Conservation (phyloP, 179 eudicot genomes). For the Silene coronaria region DNA sequence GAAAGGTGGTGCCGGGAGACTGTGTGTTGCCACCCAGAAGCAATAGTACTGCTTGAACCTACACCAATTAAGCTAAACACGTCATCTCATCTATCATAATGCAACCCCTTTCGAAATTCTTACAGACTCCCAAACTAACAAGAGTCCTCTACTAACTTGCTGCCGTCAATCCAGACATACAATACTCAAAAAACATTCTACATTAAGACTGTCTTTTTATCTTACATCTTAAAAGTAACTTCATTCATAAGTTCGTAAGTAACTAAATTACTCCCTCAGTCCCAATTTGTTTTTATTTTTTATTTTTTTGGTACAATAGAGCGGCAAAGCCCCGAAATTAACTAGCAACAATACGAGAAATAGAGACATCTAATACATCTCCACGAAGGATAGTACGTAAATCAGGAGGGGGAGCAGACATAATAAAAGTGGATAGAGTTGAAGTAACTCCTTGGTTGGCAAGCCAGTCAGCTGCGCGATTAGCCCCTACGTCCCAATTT, state of each 20-base stretch:
- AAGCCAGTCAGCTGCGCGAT: too few relatives aligned
- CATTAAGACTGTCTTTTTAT: too few relatives aligned
- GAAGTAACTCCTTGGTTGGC: too few relatives aligned
- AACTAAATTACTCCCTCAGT: too few relatives aligned
- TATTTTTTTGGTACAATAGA: neutral
- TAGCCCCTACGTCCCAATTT: too few relatives aligned
- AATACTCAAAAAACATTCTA: too few relatives aligned
- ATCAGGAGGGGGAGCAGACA: neutral
- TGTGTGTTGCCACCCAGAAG: conserved; percentile 44
- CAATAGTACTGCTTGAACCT: conserved; percentile 65
- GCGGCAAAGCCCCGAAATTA: neutral
- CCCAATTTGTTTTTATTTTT: too few relatives aligned
- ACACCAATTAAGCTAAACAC: conserved; percentile 1
- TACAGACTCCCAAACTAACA: neutral
- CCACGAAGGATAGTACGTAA: neutral
- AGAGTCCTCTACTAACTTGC: too few relatives aligned
- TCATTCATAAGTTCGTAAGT: too few relatives aligned
- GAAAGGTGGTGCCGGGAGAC: conserved; percentile 26
- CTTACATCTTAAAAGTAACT: too few relatives aligned
- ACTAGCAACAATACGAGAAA: neutral
- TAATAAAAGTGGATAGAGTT: neutral
- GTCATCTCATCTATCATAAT: neutral
- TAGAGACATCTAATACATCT: neutral
- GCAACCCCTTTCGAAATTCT: neutral
- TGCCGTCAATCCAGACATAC: neutral